phyloP scores from a whole-genome alignment of 2,329 filamentous ascomycete genomes.

The Celoporthe dispersa region DNA sequence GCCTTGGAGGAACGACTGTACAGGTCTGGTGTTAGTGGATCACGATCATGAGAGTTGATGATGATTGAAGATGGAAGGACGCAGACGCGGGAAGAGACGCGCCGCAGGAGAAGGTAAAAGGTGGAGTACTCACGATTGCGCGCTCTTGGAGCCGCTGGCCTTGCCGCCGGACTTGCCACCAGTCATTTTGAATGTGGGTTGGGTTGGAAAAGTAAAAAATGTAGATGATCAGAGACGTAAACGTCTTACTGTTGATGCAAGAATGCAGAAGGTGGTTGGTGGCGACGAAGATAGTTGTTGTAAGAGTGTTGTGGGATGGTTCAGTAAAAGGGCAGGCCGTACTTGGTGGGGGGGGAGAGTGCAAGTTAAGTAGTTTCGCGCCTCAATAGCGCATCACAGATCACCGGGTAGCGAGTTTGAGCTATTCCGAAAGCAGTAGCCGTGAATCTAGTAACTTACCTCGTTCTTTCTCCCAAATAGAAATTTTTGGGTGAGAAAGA shows the following conservation, averaged over 20 bases:
- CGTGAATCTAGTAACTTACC: conserved; percentile 35
- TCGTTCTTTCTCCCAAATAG: background rate
- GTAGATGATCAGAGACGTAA: conserved; percentile 14
- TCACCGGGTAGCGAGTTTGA: conserved; percentile 44
- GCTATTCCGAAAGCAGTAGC: background rate
- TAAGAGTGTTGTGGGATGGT: conserved; percentile 35
- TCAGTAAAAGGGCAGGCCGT: conserved; percentile 38
- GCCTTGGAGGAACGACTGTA: conserved; percentile 96
- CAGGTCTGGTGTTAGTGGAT: conserved; percentile 43
- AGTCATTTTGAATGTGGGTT: conserved; percentile 84
- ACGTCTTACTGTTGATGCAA: conserved; percentile 36
- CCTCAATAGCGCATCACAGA: conserved; percentile 41
- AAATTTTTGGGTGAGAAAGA: too few relatives aligned
- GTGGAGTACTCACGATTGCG: conserved; percentile 85
- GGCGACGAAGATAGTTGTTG: conserved; percentile 31
- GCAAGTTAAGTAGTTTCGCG: conserved; percentile 62
- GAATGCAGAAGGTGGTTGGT: conserved; percentile 37
- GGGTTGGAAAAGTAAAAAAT: conserved; percentile 37
- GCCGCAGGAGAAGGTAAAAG: conserved; percentile 31
- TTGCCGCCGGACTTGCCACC: conserved; percentile 99
- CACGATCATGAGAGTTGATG: background rate
- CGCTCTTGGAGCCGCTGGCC: conserved; percentile 98
- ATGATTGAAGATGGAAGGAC: background rate
- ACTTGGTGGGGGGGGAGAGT: conserved; percentile 49
- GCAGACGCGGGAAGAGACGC: conserved; percentile 40